Conservation (phyloP, 108 stramenopile genomes). For the Skeletonema tropicum region DNA sequence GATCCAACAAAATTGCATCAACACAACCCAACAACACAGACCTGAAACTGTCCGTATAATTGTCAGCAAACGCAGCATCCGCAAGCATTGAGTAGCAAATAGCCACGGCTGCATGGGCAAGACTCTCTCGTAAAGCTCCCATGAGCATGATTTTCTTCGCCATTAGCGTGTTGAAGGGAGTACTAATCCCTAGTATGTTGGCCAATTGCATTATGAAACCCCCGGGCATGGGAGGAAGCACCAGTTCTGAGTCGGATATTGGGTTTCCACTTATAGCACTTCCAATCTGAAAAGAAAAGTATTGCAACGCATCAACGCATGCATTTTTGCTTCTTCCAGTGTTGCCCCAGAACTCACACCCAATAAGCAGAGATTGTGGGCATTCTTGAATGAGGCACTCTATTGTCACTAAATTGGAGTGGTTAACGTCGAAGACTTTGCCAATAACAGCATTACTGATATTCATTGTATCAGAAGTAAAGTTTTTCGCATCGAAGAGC, state of each 20-base stretch:
- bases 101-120: slow-evolving; percentile 62
- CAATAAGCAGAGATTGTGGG: slow-evolving; percentile 53
- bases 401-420: slow-evolving; percentile 29
- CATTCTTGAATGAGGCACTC: slow-evolving; percentile 45
- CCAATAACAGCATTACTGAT: slow-evolving; percentile 34
- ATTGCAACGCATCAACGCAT: slow-evolving; percentile 40
- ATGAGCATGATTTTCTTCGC: slow-evolving; percentile 58
- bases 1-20: slow-evolving; percentile 5
- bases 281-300: slow-evolving; percentile 36
- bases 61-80: slow-evolving; percentile 39
- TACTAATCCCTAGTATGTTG: slow-evolving; percentile 54
- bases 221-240: slow-evolving; percentile 63
- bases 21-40: slow-evolving; percentile 26
- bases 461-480: slow-evolving; percentile 31
- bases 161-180: slow-evolving; percentile 34
- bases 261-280: slow-evolving; percentile 2
- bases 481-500: slow-evolving; percentile 64
- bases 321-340: slow-evolving; percentile 28
- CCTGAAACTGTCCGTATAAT: slow-evolving; percentile 7
- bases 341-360: slow-evolving; percentile 69
- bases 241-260: slow-evolving; percentile 23
- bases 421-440: slow-evolving; percentile 38
- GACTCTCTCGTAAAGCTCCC: slow-evolving; percentile 46
- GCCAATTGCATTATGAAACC: slow-evolving; percentile 66
- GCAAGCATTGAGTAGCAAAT: slow-evolving; percentile 63